A percentile compares a stretch with the other conserved stretches of the same genome.
These are phyloP conservation scores for Russula virescens DNA, from an alignment of 768 basidiomycete genomes.

Conservation along the genomic window DNA sequence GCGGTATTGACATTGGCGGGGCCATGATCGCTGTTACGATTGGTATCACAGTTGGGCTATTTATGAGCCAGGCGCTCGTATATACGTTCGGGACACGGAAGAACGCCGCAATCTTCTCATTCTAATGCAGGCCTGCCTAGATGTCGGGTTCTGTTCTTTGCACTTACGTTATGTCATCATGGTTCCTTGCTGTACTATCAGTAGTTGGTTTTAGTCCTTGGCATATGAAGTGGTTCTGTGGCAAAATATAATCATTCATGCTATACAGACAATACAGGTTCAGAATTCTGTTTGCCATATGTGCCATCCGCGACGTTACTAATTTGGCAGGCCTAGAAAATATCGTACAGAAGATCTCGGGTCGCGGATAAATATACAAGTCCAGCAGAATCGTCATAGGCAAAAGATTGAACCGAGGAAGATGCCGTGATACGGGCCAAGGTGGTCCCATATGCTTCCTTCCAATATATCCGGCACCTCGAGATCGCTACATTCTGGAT, in stretches of 20 bases:
- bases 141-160: not conserved
- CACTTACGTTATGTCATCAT: not conserved
- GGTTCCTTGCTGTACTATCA: not conserved
- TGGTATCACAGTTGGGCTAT: constrained; percentile 81
- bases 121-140: constrained; percentile 32
- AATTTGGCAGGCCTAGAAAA: too few species aligned
- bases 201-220: not conserved
- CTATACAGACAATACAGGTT: too few species aligned
- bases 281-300: too few species aligned
- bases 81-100: constrained; percentile 78
- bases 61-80: constrained; percentile 79
- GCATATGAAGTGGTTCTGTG: not conserved
- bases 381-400: not conserved
- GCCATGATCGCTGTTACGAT: constrained; percentile 87
- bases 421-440: constrained; percentile 54
- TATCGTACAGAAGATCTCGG: too few species aligned
- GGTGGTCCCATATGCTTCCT: constrained; percentile 43
- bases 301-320: too few species aligned
- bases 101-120: constrained; percentile 74
- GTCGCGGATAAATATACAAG: not conserved
- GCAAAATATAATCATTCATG: not conserved
- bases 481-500: constrained; percentile 47
- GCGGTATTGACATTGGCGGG: constrained; percentile 75
- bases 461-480: constrained; percentile 47
- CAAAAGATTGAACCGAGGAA: constrained; percentile 47